Base-by-base conservation (phyloP, 345 rosid species). In the Excoecaria agallocha region DNA sequence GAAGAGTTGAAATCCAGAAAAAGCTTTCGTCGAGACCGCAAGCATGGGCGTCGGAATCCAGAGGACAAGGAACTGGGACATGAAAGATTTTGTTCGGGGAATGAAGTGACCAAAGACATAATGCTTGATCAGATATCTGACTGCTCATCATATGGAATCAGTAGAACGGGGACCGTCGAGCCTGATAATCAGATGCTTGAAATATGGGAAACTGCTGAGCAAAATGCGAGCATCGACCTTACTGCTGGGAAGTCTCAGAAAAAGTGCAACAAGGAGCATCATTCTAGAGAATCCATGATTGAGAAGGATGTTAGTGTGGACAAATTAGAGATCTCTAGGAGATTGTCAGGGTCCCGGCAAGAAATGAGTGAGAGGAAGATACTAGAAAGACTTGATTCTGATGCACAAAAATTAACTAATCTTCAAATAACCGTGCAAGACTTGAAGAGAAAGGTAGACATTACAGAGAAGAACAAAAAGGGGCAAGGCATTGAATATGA, bases 61-160 rank as follows among this genome's bases (percentile, higher is more conserved):
- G 74, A 82, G 71, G 77, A 68, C 51, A 77, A 77, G 63, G 80
- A 73, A 66, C 75, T 66, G 30, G 75, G 80, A 69, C 76, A 71
- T 20, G 90, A 90, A 72, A 85, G 81, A 68, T 77, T 71, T 58
- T 81, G 88, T 76, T 90, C 77, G 60, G 87, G 84, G 69, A 83
- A 71, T 37, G 93, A 84, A 66, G 86, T 89, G 87, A 89, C 98
- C 3, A 96, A 96, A 84, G 99, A 96, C 80, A 93, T 93, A 67
- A 81, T 96, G 78, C 97, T 96, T 2, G 99, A 96, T 82, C 97
- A 96, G 82, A 79, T 85, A 57, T 96, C 98, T 3, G 99, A 91
- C 76, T 85, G 89, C 75, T 91, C 97, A 17, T 87, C 97, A 10
- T 83, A 93, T 81, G 92, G 94, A 62, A 82, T 81, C 67, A 88